A percentile compares a stretch with the other conserved stretches of the same genome.
These are phyloP conservation scores for Kluyveromyces sp. DNA, from an alignment of 1,139 yeast genomes.

Conservation along the genomic window DNA sequence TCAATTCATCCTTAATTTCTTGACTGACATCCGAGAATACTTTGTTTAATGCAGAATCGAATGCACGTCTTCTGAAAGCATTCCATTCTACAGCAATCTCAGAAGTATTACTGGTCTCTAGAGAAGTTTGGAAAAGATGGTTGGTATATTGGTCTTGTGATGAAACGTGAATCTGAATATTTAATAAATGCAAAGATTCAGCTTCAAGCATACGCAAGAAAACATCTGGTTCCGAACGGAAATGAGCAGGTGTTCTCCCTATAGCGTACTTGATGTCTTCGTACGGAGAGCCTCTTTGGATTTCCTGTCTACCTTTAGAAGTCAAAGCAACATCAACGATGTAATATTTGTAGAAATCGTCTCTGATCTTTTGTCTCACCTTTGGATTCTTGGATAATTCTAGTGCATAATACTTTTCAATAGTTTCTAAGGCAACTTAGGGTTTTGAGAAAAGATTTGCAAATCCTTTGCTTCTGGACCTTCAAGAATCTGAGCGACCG, in stretches of 20 bases:
- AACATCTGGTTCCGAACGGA: slow-evolving; percentile 67
- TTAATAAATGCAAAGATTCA: slow-evolving; percentile 55
- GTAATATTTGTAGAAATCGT: slow-evolving; percentile 59
- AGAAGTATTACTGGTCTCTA: slow-evolving; percentile 77
- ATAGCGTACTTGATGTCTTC: slow-evolving; percentile 89
- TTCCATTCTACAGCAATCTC: slow-evolving; percentile 82
- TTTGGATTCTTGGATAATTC: slow-evolving; percentile 78
- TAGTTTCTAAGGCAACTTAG: slow-evolving; percentile 65
- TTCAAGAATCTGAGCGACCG: slow-evolving; percentile 46
- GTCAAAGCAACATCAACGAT: slow-evolving; percentile 70
- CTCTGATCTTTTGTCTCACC: slow-evolving; percentile 67
- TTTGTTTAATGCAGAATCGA: slow-evolving; percentile 60
- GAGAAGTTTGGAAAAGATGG: slow-evolving; percentile 47
- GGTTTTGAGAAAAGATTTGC: slow-evolving; percentile 44
- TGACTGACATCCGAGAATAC: slow-evolving; percentile 61
- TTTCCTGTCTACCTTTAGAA: slow-evolving; percentile 77
- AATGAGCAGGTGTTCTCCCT: slow-evolving; percentile 68
- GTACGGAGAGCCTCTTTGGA: slow-evolving; percentile 73
- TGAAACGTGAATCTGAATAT: slow-evolving; percentile 39
- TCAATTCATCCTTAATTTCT: slow-evolving; percentile 76
- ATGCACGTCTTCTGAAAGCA: slow-evolving; percentile 57
- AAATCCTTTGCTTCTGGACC: slow-evolving; percentile 40
- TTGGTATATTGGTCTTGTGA: slow-evolving; percentile 38
- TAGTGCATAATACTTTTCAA: slow-evolving; percentile 68
- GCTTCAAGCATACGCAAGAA: slow-evolving; percentile 89